phyloP scores from a whole-genome alignment of 148 eudicot genomes.

The Diospyros kaki region DNA sequence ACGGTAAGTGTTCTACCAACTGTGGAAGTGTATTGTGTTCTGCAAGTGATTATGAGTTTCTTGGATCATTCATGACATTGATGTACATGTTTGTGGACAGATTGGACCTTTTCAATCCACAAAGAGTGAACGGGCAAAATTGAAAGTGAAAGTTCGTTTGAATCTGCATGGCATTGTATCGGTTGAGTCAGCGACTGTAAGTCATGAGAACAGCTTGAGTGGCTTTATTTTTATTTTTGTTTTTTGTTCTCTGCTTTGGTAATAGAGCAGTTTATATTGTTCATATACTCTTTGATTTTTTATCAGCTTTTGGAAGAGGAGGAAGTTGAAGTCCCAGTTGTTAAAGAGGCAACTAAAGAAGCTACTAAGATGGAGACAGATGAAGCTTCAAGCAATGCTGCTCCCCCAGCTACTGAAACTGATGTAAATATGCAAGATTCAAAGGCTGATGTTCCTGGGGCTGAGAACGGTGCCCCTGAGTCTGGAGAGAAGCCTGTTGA shows the following conservation, averaged over 20 bases:
- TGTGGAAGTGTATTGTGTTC: not conserved
- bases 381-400: constrained; percentile 40
- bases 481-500: constrained; percentile 63
- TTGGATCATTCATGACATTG: not conserved
- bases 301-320: constrained; percentile 87
- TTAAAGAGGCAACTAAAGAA: constrained; percentile 53
- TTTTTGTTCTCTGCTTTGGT: no score
- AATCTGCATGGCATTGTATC: constrained; percentile 78
- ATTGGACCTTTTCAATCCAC: constrained; percentile 82
- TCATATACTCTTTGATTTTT: no score
- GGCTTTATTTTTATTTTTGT: not conserved
- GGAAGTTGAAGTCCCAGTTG: constrained; percentile 71
- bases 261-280: no score
- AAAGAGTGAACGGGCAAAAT: constrained; percentile 65
- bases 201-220: constrained; percentile 11
- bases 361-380: constrained; percentile 69
- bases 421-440: constrained; percentile 92
- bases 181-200: constrained; percentile 85
- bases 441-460: constrained; percentile 42
- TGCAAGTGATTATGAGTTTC: not conserved
- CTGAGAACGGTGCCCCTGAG: constrained; percentile 73
- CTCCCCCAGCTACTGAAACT: constrained; percentile 33
- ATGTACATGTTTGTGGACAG: constrained; percentile 28
- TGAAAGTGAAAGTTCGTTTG: constrained; percentile 76
- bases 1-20: constrained; percentile 40